phyloP scores from a whole-genome alignment of 1,284 basidiomycete genomes.

The Tilletia indica region DNA sequence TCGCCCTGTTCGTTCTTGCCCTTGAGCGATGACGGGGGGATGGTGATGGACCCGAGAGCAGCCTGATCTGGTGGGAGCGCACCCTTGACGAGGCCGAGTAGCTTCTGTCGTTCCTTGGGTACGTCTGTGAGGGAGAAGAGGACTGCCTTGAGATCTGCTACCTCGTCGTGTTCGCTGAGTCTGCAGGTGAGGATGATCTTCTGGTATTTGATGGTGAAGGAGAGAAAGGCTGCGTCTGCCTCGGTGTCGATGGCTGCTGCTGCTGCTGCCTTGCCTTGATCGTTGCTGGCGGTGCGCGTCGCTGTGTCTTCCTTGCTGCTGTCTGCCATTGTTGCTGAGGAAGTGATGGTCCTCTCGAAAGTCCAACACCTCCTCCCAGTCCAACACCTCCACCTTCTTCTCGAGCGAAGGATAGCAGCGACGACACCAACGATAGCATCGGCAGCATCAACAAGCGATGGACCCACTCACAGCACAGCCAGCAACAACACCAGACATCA shows the following conservation, averaged over 20 bases:
- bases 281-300: neutral
- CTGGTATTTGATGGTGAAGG: conserved; percentile 17
- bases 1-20: conserved; percentile 20
- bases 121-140: conserved; percentile 74
- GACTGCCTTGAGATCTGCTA: conserved; percentile 36
- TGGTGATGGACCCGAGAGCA: conserved; percentile 28
- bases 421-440: neutral
- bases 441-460: neutral
- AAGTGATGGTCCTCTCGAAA: too few relatives aligned
- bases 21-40: conserved; percentile 31
- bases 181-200: conserved; percentile 15
- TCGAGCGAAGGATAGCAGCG: conserved; percentile 1
- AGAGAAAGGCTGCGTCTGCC: neutral
- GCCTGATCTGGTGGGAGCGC: conserved; percentile 66
- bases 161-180: conserved; percentile 12
- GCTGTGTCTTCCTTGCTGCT: neutral
- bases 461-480: too few relatives aligned
- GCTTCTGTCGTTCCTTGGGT: conserved; percentile 81
- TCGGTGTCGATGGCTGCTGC: neutral
- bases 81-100: conserved; percentile 78
- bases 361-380: too few relatives aligned
- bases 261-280: neutral
- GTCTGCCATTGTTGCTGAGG: too few relatives aligned
- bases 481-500: too few relatives aligned
- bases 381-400: too few relatives aligned